A percentile compares a stretch with the other conserved stretches of the same genome.
Evolutionary conservation across 805 yeast species (phyloP).

Genomic region (Teunomyces gatunensis): DNA sequence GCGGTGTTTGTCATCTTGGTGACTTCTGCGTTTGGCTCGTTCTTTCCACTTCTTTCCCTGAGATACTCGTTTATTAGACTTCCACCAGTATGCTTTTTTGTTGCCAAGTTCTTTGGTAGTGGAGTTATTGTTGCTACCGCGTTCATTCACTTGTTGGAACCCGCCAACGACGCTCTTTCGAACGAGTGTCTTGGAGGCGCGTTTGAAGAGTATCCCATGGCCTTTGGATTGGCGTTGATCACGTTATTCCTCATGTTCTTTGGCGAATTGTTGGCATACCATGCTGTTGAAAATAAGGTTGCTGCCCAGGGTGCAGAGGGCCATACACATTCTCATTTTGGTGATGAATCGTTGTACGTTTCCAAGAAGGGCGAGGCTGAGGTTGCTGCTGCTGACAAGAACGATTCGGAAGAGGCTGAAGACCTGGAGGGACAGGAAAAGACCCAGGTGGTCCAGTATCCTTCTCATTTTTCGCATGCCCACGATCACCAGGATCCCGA

Average conservation of each 20-base stretch:
- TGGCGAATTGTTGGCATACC: conserved; percentile 49
- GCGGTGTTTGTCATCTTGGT: conserved; percentile 60
- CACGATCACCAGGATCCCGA: conserved; percentile 45
- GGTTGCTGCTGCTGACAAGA: conserved; percentile 4
- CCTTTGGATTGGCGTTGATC: conserved; percentile 52
- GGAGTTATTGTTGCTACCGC: conserved; percentile 85
- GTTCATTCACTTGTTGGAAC: conserved; percentile 69
- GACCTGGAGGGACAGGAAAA: conserved; percentile 12
- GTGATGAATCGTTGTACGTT: conserved; percentile 35
- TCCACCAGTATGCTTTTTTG: conserved; percentile 62
- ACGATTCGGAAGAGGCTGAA: conserved; percentile 13
- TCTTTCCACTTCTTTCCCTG: conserved; percentile 62
- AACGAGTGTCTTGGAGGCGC: conserved; percentile 63
- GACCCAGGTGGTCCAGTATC: conserved; percentile 21
- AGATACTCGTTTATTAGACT: conserved; percentile 55
- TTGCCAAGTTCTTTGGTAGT: conserved; percentile 75
- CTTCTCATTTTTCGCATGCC: conserved; percentile 46
- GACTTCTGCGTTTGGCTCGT: conserved; percentile 53
- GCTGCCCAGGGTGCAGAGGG: conserved; percentile 15
- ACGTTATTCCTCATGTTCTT: conserved; percentile 52
- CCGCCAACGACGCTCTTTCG: conserved; percentile 59
- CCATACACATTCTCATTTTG: conserved; percentile 52
- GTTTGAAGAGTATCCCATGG: conserved; percentile 52
- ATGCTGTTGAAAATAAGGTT: conserved; percentile 39
- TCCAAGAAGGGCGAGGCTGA: conserved; percentile 18